Conservation (phyloP, 306 rosid species). For the cucumber (Cucumis sativus) region Cucumber_9930_V3 NC_026657.2:37475501-37476000, state of each 20-base stretch:
- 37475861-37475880: too few species aligned
- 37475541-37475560: neutral
- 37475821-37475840: neutral
- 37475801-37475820: too few species aligned
- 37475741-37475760: neutral
- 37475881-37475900: too few species aligned
- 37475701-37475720: neutral
- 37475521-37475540: neutral
- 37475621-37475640: slow-evolving; percentile 1
- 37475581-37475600: neutral
- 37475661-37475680: neutral
- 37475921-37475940: too few species aligned
- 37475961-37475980: too few species aligned
- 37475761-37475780: neutral
- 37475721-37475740: neutral
- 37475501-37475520: neutral
- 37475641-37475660: slow-evolving; percentile 1
- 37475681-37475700: neutral
- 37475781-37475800: neutral
- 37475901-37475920: too few species aligned
- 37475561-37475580: neutral
- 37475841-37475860: neutral
- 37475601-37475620: neutral
- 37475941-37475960: too few species aligned
- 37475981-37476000: too few species aligned